A percentile compares a stretch with the other conserved stretches of the same genome.
Conservation (phyloP, 169 alveolate species). For the Eimeria zaria region DNA sequence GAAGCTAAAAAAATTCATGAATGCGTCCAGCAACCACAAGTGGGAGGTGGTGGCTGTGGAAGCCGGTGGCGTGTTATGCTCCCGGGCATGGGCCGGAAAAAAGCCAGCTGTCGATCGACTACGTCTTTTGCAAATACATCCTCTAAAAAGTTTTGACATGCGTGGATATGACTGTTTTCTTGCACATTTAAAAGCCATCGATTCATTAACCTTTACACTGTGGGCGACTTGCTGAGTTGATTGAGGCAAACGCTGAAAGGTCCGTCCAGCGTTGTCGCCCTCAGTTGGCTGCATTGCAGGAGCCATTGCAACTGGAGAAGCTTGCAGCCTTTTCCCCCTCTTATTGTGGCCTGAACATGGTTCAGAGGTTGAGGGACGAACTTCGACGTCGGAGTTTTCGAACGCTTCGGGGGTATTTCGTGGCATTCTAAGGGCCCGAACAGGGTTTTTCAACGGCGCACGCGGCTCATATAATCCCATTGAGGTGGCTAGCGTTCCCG, state of each 20-base stretch:
- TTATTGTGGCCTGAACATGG: background rate
- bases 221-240: background rate
- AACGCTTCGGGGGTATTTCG: background rate
- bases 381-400: background rate
- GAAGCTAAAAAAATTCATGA: background rate
- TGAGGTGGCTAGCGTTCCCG: background rate
- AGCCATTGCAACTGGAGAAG: background rate
- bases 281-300: background rate
- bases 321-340: background rate
- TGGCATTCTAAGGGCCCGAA: background rate
- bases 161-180: background rate
- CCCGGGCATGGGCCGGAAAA: background rate
- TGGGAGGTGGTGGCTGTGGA: background rate
- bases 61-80: background rate
- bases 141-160: background rate
- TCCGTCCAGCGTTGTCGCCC: background rate
- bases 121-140: background rate
- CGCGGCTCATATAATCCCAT: background rate
- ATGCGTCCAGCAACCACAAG: background rate
- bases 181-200: background rate
- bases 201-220: background rate
- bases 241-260: background rate
- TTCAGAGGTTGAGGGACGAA: background rate
- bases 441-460: background rate
- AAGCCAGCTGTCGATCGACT: background rate